Evolutionary conservation across 108 stramenopile genomes (phyloP).

Genomic region (Cylindrotheca fusiformis): DNA sequence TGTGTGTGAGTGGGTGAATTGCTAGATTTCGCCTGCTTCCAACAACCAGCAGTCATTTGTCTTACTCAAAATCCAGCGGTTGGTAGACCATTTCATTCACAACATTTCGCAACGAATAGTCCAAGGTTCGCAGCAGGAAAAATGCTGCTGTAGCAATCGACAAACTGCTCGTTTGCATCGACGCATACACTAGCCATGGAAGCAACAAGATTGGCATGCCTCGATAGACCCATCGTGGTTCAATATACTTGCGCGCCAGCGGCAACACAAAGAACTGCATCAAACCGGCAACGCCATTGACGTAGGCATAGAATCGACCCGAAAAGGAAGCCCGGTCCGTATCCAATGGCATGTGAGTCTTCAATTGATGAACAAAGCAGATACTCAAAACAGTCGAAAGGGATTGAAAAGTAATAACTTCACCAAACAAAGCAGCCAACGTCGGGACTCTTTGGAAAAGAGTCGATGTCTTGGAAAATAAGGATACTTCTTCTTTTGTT

Average conservation of each 20-base stretch:
- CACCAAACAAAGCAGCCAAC: conserved; percentile 73
- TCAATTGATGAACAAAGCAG: conserved; percentile 62
- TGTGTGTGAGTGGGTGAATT: too few relatives aligned
- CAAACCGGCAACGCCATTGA: conserved; percentile 54
- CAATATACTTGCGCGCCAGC: conserved; percentile 35
- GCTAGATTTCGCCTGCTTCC: too few relatives aligned
- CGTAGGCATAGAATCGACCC: conserved; percentile 70
- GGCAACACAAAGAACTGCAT: conserved; percentile 80
- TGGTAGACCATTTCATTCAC: conserved; percentile 78
- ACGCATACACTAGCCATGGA: conserved; percentile 18
- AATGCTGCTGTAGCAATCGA: conserved; percentile 55
- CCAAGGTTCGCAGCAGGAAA: conserved; percentile 59
- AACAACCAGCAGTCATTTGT: too few relatives aligned
- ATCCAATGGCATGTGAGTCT: conserved; percentile 57
- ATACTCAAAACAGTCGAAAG: conserved; percentile 77
- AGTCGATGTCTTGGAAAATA: conserved; percentile 47
- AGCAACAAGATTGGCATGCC: conserved; percentile 53
- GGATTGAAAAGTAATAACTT: conserved; percentile 80
- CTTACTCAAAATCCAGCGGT: conserved; percentile 81
- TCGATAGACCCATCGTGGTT: conserved; percentile 66
- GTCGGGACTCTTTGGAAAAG: conserved; percentile 78
- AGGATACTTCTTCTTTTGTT: conserved; percentile 17
- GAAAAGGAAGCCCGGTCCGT: conserved; percentile 69
- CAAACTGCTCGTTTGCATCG: conserved; percentile 22
- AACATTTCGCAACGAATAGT: conserved; percentile 71